phyloP scores from a whole-genome alignment of 2,329 filamentous ascomycete genomes.

The Cytospora mali region DNA sequence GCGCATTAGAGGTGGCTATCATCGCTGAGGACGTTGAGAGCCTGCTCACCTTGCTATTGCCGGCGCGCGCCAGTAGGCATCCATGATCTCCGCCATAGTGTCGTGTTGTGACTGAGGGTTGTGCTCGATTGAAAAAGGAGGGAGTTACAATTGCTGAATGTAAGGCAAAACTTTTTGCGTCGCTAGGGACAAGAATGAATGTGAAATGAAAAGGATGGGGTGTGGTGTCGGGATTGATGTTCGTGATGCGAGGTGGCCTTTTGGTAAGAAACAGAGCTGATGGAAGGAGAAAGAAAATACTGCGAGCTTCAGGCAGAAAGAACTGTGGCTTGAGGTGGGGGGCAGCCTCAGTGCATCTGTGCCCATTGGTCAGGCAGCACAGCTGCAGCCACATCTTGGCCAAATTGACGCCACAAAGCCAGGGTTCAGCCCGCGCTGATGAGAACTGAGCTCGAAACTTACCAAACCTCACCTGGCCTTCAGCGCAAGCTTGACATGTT shows the following conservation, averaged over 20 bases:
- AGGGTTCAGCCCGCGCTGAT: too few relatives aligned
- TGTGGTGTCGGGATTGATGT: background rate
- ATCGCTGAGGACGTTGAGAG: background rate
- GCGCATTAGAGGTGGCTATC: conserved; percentile 6
- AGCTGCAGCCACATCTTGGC: conserved; percentile 1
- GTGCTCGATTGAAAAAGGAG: background rate
- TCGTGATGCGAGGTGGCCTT: conserved; percentile 28
- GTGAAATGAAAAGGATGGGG: background rate
- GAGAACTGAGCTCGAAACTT: background rate
- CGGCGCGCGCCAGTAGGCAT: conserved; percentile 45
- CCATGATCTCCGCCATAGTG: conserved; percentile 45
- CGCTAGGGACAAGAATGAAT: background rate
- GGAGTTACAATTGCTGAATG: background rate
- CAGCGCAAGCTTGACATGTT: background rate
- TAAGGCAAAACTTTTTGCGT: conserved; percentile 24
- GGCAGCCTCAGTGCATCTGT: background rate
- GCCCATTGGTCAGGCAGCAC: conserved; percentile 10
- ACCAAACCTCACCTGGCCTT: background rate
- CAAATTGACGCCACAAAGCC: background rate
- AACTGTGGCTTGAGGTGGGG: conserved; percentile 7
- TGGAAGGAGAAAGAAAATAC: conserved; percentile 27
- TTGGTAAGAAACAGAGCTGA: background rate
- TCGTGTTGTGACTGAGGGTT: background rate
- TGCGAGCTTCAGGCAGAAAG: conserved; percentile 11
- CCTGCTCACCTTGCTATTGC: conserved; percentile 46